Evolutionary conservation across 306 rosid species (phyloP).

Genomic region (Vachellia collinsii): DNA sequence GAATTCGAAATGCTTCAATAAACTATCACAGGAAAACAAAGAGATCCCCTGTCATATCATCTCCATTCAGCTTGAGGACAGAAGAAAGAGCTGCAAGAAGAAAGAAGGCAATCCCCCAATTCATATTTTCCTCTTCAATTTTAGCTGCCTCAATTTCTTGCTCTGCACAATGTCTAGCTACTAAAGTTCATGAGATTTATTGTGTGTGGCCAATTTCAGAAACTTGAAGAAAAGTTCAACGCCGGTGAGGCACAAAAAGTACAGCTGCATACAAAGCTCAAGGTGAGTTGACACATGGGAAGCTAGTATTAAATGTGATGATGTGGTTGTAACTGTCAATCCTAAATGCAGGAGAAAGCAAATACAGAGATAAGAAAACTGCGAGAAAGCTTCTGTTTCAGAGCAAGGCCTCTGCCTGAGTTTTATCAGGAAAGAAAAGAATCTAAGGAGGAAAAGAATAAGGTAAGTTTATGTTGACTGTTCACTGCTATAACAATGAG

Average conservation of each 20-base stretch:
- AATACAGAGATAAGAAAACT: constrained; percentile 55
- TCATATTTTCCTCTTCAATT: neutral
- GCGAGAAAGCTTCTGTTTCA: constrained; percentile 66
- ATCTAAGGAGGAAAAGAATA: constrained; percentile 41
- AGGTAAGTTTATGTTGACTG: constrained; percentile 32
- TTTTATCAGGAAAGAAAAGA: constrained; percentile 58
- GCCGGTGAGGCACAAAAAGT: constrained; percentile 51
- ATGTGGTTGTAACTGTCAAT: neutral
- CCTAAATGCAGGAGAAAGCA: constrained; percentile 59
- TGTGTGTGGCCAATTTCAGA: constrained; percentile 46
- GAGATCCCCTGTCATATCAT: constrained; percentile 58
- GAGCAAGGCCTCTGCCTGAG: constrained; percentile 63
- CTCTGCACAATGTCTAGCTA: neutral
- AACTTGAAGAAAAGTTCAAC: constrained; percentile 64
- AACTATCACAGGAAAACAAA: constrained; percentile 62
- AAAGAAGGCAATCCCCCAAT: constrained; percentile 62
- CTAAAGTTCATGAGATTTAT: neutral
- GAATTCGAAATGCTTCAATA: constrained; percentile 44
- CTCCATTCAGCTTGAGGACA: constrained; percentile 61
- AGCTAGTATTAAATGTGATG: neutral
- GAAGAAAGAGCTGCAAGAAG: constrained; percentile 68
- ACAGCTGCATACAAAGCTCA: constrained; percentile 52
- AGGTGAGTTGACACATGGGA: constrained; percentile 43
- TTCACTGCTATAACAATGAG: neutral
- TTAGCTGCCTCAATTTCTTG: neutral